Evolutionary conservation across 257 asterid species (phyloP), one percentile per base, ranked within the genome.

Genomic region (Gentiana straminea): DNA sequence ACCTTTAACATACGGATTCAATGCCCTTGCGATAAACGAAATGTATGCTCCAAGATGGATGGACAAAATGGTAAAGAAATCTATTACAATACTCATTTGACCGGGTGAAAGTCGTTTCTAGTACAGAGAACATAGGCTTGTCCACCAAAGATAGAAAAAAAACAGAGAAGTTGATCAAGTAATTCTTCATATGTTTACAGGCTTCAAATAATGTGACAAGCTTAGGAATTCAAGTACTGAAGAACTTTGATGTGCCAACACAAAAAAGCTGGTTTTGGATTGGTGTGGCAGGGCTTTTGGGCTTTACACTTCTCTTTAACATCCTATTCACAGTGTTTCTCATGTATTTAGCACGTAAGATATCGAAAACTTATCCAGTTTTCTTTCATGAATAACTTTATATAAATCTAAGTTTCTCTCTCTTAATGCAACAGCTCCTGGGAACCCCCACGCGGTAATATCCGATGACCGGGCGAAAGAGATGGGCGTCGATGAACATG

Each of bases 381-480:
- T 51, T 3, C 33, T 51, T 24, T 32, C 10, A 13, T 51, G 13
- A 8, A 5, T 8, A 4, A 9, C 35, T 24, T 52, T 52, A 13
- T 49, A 49, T n/a, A 3, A 13, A 49, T 49, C 32, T 49, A 7
- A 52, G 9, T 33, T 52, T 13, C 6, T 15, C 39, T 10, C 54
- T 10, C 36, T 52, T 37, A 33, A 32, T 44, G 44, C 41, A 34
- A 66, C 51, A 81, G 96, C 94, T 67, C 79, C 78, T 1, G 90
- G 86, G 48, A 82, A 80, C 74, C 86, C 91, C 49, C 92, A 84
- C 64, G 94, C 92, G 51, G 69, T 73, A 64, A 70, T 86, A 65
- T 82, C 96, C 8, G 80, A 86, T 58, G 94, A 84, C 68, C 75
- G 74, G 57, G 84, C 79, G n/a, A 76, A 58, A 57, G 81, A 79